These are phyloP conservation scores for Urostyla sp. DNA, from an alignment of 73 alveolate species.

Conservation along the genomic window DNA sequence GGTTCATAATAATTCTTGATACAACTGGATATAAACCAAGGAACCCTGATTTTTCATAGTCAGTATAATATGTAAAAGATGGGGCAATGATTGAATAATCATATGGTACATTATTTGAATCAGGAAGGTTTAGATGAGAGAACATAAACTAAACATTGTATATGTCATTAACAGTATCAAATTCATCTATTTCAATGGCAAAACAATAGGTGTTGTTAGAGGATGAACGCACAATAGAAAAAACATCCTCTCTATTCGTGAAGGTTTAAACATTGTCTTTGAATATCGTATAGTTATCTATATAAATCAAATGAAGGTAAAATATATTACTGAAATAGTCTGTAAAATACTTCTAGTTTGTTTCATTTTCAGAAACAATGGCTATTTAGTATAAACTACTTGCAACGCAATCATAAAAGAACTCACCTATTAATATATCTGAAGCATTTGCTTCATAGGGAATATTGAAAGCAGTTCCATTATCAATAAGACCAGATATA, in stretches of 20 bases:
- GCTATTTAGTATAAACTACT: too few species aligned
- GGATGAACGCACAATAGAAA: neutral
- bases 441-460: too few species aligned
- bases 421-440: too few species aligned
- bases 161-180: conserved; percentile 16
- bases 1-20: neutral
- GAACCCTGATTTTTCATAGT: conserved; percentile 11
- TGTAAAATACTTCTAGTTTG: too few species aligned
- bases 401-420: too few species aligned
- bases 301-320: too few species aligned
- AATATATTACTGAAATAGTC: too few species aligned
- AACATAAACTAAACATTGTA: conserved; percentile 13
- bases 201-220: conserved; percentile 17
- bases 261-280: too few species aligned
- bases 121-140: conserved; percentile 17
- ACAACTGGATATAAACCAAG: neutral
- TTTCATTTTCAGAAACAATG: too few species aligned
- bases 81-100: conserved; percentile 34
- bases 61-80: neutral
- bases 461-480: too few species aligned
- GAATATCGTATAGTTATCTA: too few species aligned
- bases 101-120: conserved; percentile 40
- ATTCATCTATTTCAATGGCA: conserved; percentile 19
- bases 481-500: too few species aligned
- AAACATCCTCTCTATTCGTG: neutral